phyloP scores from a whole-genome alignment of 2,329 filamentous ascomycete genomes.

The Colletotrichum siamense region DNA sequence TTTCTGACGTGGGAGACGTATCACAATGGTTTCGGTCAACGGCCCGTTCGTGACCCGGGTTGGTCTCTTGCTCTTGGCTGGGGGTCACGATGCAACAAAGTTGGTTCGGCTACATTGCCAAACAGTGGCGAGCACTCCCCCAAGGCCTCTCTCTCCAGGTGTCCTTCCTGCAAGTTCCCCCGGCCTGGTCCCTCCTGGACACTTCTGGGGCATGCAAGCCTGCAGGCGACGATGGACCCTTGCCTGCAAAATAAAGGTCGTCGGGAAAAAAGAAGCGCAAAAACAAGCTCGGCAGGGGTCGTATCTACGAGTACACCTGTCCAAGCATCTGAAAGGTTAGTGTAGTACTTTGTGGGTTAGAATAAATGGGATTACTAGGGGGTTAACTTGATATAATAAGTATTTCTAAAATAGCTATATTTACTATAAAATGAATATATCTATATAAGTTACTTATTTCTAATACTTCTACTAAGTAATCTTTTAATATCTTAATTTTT shows the following conservation, averaged over 20 bases:
- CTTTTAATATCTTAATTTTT: too few species aligned
- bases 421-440: too few species aligned
- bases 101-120: slow-evolving; percentile 19
- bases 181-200: not conserved
- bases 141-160: not conserved
- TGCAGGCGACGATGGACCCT: slow-evolving; percentile 3
- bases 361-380: too few species aligned
- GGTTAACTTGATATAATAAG: too few species aligned
- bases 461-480: accelerated
- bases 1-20: slow-evolving; percentile 22
- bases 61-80: not conserved
- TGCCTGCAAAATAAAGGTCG: not conserved
- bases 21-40: slow-evolving; percentile 24
- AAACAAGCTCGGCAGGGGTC: slow-evolving; percentile 23
- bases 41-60: slow-evolving; percentile 23
- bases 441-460: too few species aligned
- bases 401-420: too few species aligned
- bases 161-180: not conserved
- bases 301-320: not conserved
- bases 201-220: not conserved
- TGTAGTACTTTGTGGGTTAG: accelerated
- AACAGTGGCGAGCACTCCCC: slow-evolving; percentile 3
- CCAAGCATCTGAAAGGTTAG: too few species aligned
- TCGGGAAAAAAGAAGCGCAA: slow-evolving; percentile 22
- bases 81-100: slow-evolving; percentile 11